Evolutionary conservation across 306 rosid species (phyloP), one percentile per base, ranked within the genome.

Genomic region (Alnus glutinosa): DNA sequence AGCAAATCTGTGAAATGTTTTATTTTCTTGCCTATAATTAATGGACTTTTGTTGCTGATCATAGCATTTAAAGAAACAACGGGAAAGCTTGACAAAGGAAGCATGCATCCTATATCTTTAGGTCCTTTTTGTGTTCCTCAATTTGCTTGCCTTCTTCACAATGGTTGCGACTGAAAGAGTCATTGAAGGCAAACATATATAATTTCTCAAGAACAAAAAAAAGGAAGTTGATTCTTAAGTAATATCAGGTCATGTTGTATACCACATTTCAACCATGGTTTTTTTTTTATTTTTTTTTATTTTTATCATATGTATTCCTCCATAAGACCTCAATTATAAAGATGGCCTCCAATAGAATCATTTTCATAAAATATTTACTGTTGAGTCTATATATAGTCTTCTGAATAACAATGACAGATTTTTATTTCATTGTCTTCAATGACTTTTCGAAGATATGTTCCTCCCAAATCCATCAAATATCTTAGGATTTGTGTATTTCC

Each of bases 311-410:
- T n/a, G n/a, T n/a, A n/a, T n/a, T n/a, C n/a, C n/a, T 34, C 69
- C 47, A 19, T 11, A 84, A 42, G 28, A 79, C 81, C 74, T 76
- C 84, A 46, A 80, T 16, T 30, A 84, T 72, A 71, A 84, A 84
- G 77, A 75, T 46, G 6, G 78, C 81, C 50, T 84, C 87, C 11
- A 36, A 50, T 1, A 77, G 48, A 46, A 44, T 47, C 71, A 75
- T 47, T 3, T 46, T 54, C 0, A 48, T 0, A 13, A 75, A 75
- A 0, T 52, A 2, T 13, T 19, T 1, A 6, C 1, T 13, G 6
- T 5, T 44, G 57, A 75, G 1, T 8, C 46, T n/a, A n/a, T n/a
- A n/a, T 4, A 16, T 23, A 0, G 23, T 0, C 7, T 39, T 67
- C 64, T 34, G 47, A 11, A 39, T 74, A 54, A 4, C 10, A 74